phyloP scores from a whole-genome alignment of 768 basidiomycete species.

The Boletales sp. region DNA sequence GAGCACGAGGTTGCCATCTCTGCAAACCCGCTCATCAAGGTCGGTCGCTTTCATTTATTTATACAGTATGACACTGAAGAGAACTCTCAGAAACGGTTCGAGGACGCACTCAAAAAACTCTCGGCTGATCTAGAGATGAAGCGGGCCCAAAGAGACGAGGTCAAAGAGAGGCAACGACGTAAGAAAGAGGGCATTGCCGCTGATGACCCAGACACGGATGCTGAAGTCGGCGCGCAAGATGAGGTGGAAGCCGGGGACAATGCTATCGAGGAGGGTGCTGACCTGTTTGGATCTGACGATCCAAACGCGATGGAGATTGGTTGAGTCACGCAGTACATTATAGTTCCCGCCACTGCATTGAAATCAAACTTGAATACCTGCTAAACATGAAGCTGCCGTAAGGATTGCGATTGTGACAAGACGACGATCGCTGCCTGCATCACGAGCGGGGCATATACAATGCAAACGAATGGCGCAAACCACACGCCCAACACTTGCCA shows the following conservation, averaged over 20 bases:
- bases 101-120: conserved; percentile 87
- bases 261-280: conserved; percentile 22
- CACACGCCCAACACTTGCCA: conserved; percentile 80
- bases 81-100: conserved; percentile 74
- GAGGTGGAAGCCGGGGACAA: conserved; percentile 30
- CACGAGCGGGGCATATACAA: conserved; percentile 73
- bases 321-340: conserved; percentile 6
- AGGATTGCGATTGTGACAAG: conserved; percentile 20
- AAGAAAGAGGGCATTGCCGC: conserved; percentile 60
- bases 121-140: conserved; percentile 85
- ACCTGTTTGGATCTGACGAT: conserved; percentile 50
- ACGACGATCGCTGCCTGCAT: conserved; percentile 66
- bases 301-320: conserved; percentile 32
- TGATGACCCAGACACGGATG: conserved; percentile 40
- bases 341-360: background rate
- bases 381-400: conserved; percentile 1
- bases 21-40: conserved; percentile 84
- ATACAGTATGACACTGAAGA: background rate
- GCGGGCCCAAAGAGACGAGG: conserved; percentile 69
- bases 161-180: conserved; percentile 70
- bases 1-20: conserved; percentile 77
- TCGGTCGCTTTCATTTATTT: conserved; percentile 23
- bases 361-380: background rate
- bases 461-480: conserved; percentile 79
- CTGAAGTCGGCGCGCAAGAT: conserved; percentile 36